phyloP scores from a whole-genome alignment of 306 rosid species.

The Gillenia trifoliata region DNA sequence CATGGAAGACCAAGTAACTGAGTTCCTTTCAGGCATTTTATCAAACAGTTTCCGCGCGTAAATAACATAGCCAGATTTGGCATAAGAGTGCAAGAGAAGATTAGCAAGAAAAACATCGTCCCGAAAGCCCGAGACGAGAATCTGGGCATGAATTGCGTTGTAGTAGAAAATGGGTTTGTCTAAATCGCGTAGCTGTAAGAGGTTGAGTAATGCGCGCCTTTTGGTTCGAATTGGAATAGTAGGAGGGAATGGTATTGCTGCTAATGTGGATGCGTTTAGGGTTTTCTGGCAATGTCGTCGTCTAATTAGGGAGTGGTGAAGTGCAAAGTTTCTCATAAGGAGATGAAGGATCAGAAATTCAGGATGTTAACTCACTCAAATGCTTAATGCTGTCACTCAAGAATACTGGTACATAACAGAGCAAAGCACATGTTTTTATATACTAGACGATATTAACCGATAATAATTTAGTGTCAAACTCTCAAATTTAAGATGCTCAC shows the following conservation, averaged over 20 bases:
- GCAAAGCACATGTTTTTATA: no score
- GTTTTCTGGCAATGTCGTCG: conserved; percentile 11
- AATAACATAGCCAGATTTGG: conserved; percentile 24
- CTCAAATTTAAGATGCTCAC: no score
- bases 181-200: conserved; percentile 37
- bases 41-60: conserved; percentile 68
- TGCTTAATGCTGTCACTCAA: no score
- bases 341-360: no score
- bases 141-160: conserved; percentile 51
- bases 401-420: no score
- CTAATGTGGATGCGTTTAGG: conserved; percentile 24
- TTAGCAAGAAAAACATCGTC: conserved; percentile 59
- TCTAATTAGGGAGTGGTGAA: no score
- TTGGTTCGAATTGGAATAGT: conserved; percentile 21
- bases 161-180: conserved; percentile 19
- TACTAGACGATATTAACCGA: no score
- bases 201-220: conserved; percentile 47
- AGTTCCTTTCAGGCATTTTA: conserved; percentile 55
- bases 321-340: no score
- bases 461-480: no score
- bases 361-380: no score
- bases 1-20: conserved; percentile 72
- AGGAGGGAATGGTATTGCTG: neutral
- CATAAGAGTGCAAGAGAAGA: conserved; percentile 41
- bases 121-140: conserved; percentile 54